Evolutionary conservation across 805 yeast species (phyloP).

Genomic region (Sungouiozyma intestinalis): DNA sequence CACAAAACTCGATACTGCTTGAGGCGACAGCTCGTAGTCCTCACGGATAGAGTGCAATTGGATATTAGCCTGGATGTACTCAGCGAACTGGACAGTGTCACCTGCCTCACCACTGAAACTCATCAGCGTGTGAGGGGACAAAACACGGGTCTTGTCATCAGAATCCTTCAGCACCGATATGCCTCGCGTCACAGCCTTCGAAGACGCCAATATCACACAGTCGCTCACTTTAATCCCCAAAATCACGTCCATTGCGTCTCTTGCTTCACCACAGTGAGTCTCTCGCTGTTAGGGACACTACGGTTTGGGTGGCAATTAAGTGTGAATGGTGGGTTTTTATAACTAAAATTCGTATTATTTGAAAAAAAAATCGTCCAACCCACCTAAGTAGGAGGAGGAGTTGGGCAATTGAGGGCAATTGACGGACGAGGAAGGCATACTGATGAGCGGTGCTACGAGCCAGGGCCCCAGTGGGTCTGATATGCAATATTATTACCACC

Average conservation of each 20-base stretch:
- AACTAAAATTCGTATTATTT: no score
- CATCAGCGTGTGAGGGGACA: slow-evolving; percentile 68
- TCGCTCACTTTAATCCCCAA: slow-evolving; percentile 78
- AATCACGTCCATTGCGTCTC: slow-evolving; percentile 68
- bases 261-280: no score
- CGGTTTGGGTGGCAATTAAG: neutral
- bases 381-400: no score
- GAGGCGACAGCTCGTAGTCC: slow-evolving; percentile 68
- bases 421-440: no score
- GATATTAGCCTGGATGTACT: slow-evolving; percentile 84
- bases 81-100: slow-evolving; percentile 92
- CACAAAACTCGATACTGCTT: slow-evolving; percentile 79
- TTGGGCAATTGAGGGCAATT: no score
- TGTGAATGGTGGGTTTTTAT: neutral
- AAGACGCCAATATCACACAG: slow-evolving; percentile 82
- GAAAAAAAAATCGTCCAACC: no score
- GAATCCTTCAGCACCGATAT: slow-evolving; percentile 66
- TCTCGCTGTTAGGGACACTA: no score
- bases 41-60: slow-evolving; percentile 83
- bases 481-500: slow-evolving; percentile 61
- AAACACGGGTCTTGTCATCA: slow-evolving; percentile 69
- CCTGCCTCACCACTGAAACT: slow-evolving; percentile 96
- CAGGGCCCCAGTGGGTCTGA: slow-evolving; percentile 37
- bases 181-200: slow-evolving; percentile 88
- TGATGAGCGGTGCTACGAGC: neutral